Evolutionary conservation across 208 protist species (phyloP).

Genomic region (Trypanosomatidae sp.): DNA sequence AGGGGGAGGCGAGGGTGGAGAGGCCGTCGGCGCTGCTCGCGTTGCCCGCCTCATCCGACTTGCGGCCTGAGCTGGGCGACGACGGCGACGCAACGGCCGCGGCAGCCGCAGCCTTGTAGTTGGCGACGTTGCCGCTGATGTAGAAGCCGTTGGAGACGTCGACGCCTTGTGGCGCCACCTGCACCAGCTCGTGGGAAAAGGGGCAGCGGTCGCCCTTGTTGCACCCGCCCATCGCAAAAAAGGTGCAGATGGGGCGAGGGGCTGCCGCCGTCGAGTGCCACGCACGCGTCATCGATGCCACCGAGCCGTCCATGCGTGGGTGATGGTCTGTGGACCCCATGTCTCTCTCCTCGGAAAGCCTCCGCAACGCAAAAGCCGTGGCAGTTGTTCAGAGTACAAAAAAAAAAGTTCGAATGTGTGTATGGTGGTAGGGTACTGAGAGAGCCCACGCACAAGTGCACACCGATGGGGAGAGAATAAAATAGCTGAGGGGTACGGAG

Average conservation of each 20-base stretch:
- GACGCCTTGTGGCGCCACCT: slow-evolving; percentile 39
- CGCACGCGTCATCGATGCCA: neutral
- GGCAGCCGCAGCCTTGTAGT: slow-evolving; percentile 29
- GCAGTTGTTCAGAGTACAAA: no score
- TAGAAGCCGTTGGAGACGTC: slow-evolving; percentile 44
- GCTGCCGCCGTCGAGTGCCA: neutral
- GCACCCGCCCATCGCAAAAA: slow-evolving; percentile 58
- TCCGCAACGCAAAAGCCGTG: no score
- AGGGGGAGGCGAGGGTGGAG: slow-evolving; percentile 29
- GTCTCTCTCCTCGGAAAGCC: no score
- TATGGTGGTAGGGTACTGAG: no score
- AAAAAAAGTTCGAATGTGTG: no score
- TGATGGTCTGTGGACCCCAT: no score
- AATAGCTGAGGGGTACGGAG: no score
- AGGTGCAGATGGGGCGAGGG: slow-evolving; percentile 39
- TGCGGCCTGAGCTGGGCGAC: slow-evolving; percentile 10
- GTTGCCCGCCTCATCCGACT: slow-evolving; percentile 17
- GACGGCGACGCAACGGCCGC: slow-evolving; percentile 4
- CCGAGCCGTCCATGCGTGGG: neutral
- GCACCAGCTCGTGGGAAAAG: slow-evolving; percentile 49
- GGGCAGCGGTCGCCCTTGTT: slow-evolving; percentile 31
- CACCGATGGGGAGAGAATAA: no score
- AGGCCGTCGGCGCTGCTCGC: slow-evolving; percentile 30
- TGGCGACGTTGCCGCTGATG: slow-evolving; percentile 47
- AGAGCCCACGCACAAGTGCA: no score